Evolutionary conservation across 1,139 yeast genomes (phyloP).

Genomic region (Suhomyces guaymorum): DNA sequence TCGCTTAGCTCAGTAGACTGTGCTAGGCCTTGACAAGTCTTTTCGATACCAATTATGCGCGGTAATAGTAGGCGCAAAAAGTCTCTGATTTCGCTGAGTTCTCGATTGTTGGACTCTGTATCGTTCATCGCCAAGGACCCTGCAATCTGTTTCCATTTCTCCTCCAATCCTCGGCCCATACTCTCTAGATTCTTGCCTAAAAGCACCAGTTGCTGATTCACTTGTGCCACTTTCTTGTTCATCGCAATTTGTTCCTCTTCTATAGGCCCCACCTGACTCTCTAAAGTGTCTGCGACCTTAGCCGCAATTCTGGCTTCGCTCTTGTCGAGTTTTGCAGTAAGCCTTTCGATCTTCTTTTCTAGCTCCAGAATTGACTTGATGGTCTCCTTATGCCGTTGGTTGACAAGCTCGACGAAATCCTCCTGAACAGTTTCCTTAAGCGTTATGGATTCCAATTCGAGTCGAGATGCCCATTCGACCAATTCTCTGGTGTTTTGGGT

Average conservation of each 20-base stretch:
- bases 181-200: slow-evolving; percentile 1
- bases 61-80: slow-evolving; percentile 26
- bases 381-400: slow-evolving; percentile 2
- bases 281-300: not conserved
- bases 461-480: slow-evolving; percentile 33
- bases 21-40: slow-evolving; percentile 3
- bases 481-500: slow-evolving; percentile 11
- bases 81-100: slow-evolving; percentile 20
- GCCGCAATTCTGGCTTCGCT: not conserved
- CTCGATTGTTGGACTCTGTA: slow-evolving; percentile 1
- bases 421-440: slow-evolving; percentile 22
- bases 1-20: slow-evolving; percentile 2
- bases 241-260: not conserved
- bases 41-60: slow-evolving; percentile 22
- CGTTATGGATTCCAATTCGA: slow-evolving; percentile 35
- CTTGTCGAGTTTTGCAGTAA: not conserved
- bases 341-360: slow-evolving; percentile 1
- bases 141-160: slow-evolving; percentile 1
- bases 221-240: not conserved
- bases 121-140: too few species aligned
- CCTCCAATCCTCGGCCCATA: slow-evolving; percentile 1
- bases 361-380: not conserved
- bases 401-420: slow-evolving; percentile 7
- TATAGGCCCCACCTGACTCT: not conserved
- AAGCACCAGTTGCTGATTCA: not conserved